phyloP scores from a whole-genome alignment of 2,329 filamentous ascomycete genomes.

The Moelleriella libera region DNA sequence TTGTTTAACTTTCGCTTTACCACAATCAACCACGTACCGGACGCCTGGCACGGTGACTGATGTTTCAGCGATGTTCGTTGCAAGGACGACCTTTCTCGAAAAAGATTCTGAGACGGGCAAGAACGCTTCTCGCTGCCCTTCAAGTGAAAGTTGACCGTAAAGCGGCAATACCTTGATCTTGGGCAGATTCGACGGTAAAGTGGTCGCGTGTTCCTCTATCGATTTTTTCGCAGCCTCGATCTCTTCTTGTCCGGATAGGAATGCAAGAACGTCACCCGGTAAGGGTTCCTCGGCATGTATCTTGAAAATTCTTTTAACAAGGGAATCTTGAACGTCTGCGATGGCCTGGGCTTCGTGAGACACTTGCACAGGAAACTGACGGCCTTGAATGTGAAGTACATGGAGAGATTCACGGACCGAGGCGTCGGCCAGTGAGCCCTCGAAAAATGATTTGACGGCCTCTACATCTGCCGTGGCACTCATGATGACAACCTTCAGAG shows the following conservation, averaged over 20 bases:
- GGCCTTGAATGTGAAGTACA: constrained; percentile 61
- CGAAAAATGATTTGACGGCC: constrained; percentile 63
- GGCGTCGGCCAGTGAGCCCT: constrained; percentile 11
- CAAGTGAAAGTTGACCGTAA: constrained; percentile 79
- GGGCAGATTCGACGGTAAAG: constrained; percentile 61
- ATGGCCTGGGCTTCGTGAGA: constrained; percentile 62
- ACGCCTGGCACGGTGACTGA: constrained; percentile 93
- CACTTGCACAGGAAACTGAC: constrained; percentile 73
- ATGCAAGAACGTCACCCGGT: constrained; percentile 89
- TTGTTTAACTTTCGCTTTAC: constrained; percentile 88
- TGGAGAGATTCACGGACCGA: constrained; percentile 12
- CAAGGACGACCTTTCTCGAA: constrained; percentile 79
- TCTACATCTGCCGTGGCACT: constrained; percentile 90
- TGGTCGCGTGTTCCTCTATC: constrained; percentile 64
- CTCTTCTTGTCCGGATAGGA: constrained; percentile 84
- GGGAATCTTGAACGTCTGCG: constrained; percentile 66
- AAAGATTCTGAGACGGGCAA: constrained; percentile 53
- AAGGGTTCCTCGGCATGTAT: constrained; percentile 78
- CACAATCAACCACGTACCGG: constrained; percentile 79
- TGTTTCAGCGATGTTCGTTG: constrained; percentile 97
- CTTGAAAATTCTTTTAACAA: constrained; percentile 70
- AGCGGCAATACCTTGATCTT: constrained; percentile 62
- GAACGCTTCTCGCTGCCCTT: constrained; percentile 78
- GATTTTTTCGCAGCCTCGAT: constrained; percentile 72
- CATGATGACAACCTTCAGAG: constrained; percentile 88